phyloP scores from a whole-genome alignment of 2,329 filamentous ascomycete genomes.

The Aspergillus novofumigatus region DNA sequence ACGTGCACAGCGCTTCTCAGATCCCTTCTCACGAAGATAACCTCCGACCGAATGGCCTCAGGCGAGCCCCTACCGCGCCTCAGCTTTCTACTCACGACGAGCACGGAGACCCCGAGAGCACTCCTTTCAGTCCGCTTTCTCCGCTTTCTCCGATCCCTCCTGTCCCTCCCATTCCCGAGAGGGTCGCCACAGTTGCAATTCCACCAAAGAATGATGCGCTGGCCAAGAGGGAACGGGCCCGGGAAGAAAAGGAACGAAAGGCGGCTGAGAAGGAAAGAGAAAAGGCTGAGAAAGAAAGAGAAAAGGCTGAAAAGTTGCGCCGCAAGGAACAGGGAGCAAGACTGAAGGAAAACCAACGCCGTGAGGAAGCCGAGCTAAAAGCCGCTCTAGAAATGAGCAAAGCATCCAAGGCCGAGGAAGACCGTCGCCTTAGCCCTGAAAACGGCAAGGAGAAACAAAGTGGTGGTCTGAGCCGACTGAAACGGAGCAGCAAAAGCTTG shows the following conservation, averaged over 20 bases:
- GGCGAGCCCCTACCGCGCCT: conserved; percentile 42
- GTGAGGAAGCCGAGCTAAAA: conserved; percentile 58
- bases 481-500: conserved; percentile 72
- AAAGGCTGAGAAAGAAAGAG: conserved; percentile 51
- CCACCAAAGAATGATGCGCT: conserved; percentile 55
- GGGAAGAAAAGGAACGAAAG: conserved; percentile 57
- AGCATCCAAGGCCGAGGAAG: conserved; percentile 54
- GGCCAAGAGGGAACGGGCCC: conserved; percentile 63
- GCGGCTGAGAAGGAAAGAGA: conserved; percentile 45
- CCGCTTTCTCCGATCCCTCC: conserved; percentile 13
- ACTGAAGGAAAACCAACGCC: conserved; percentile 44
- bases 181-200: not conserved
- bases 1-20: conserved; percentile 38
- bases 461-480: conserved; percentile 59
- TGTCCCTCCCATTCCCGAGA: conserved; percentile 21
- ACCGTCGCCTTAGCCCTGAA: conserved; percentile 32
- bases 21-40: conserved; percentile 34
- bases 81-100: conserved; percentile 43
- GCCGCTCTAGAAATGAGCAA: conserved; percentile 65
- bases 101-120: conserved; percentile 22
- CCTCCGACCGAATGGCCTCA: conserved; percentile 28
- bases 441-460: conserved; percentile 32
- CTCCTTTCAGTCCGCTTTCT: conserved; percentile 3
- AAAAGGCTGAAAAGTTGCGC: conserved; percentile 53
- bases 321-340: conserved; percentile 56